Evolutionary conservation across 2,329 filamentous ascomycete genomes (phyloP).

Genomic region (Pseudogymnoascus sp.): DNA sequence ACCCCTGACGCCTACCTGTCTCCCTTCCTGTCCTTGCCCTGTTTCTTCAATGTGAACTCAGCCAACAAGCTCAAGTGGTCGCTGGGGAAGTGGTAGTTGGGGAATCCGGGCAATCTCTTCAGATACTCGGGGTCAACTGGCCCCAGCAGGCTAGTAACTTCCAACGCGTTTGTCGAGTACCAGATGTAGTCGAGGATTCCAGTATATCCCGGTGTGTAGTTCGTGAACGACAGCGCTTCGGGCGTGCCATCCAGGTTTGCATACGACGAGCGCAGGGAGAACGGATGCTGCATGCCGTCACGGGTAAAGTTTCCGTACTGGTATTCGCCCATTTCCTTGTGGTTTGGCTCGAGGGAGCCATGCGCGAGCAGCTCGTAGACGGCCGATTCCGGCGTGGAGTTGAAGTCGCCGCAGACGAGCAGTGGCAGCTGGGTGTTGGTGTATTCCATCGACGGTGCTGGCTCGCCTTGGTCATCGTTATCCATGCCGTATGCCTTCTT

Average conservation of each 20-base stretch:
- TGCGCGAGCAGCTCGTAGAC: slow-evolving; percentile 85
- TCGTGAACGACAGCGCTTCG: slow-evolving; percentile 85
- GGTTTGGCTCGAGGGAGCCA: slow-evolving; percentile 68
- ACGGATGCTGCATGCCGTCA: slow-evolving; percentile 88
- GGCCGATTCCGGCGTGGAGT: slow-evolving; percentile 77
- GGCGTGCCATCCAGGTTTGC: slow-evolving; percentile 71
- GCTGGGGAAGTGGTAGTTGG: slow-evolving; percentile 67
- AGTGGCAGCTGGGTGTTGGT: slow-evolving; percentile 81
- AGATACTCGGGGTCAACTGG: slow-evolving; percentile 66
- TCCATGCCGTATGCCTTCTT: slow-evolving; percentile 35
- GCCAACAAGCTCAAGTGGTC: slow-evolving; percentile 63
- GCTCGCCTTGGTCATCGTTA: slow-evolving; percentile 49
- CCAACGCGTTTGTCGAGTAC: slow-evolving; percentile 75
- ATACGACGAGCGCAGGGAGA: slow-evolving; percentile 88
- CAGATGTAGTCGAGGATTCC: slow-evolving; percentile 96
- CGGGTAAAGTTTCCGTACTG: slow-evolving; percentile 91
- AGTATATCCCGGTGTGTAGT: slow-evolving; percentile 89
- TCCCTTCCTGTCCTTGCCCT: background rate
- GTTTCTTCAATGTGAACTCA: slow-evolving; percentile 57
- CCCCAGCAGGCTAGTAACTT: slow-evolving; percentile 58
- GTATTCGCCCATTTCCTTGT: slow-evolving; percentile 65
- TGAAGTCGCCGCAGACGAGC: slow-evolving; percentile 91
- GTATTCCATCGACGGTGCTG: slow-evolving; percentile 80
- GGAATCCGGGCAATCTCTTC: slow-evolving; percentile 62
- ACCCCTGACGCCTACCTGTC: slow-evolving; percentile 2